Base-by-base conservation (phyloP, 1,139 yeast species). In the Nakaseomyces nivariensis region DNA sequence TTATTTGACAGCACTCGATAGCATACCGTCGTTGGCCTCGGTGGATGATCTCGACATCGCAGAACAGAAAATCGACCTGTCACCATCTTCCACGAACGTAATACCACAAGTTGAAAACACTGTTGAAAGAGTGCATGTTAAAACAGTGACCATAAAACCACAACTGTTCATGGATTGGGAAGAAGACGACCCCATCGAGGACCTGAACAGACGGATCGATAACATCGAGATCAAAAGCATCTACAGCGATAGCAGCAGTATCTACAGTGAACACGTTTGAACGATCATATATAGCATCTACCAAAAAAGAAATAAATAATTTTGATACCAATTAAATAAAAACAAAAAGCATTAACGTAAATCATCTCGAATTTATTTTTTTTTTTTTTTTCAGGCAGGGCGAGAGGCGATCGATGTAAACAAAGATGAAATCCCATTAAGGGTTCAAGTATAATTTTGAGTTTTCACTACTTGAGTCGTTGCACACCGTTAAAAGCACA, bases 201-300 rank as follows among this genome's bases (percentile, higher is more conserved):
- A 11, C 2, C 36, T 58, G 11, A 56, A 51, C 43, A 46, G 45
- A 8, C 54, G 57, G 40, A 57, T 57, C 11, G 54, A 55, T 9
- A 46, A 52, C 9, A 52, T 56, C 27, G 52, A 38, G 27, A 49
- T 47, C 1, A 31, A 41, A 13, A 45, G 54, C 40, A 24, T 48
- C 31, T 47, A 34, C 48, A 50, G 52, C 31, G 44, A 29, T 7
- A 41, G 44, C n/a, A 41, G 48, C 25, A 50, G 52, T 24, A 42
- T 41, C 34, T 41, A 56, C 48, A 51, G 54, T 44, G 55, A 45
- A 32, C 52, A 34, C 31, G n/a, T 22, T 22, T 27, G 31, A 29
- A 29, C 9, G 22, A 17, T 17, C 22, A 17, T 17, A 17, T 17
- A 17, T 17, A 17, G 22, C 22, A 17, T 17, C 22, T 17, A 17